Base-by-base conservation (phyloP, 345 rosid species). In the Sisymbrium altissimum region DNA sequence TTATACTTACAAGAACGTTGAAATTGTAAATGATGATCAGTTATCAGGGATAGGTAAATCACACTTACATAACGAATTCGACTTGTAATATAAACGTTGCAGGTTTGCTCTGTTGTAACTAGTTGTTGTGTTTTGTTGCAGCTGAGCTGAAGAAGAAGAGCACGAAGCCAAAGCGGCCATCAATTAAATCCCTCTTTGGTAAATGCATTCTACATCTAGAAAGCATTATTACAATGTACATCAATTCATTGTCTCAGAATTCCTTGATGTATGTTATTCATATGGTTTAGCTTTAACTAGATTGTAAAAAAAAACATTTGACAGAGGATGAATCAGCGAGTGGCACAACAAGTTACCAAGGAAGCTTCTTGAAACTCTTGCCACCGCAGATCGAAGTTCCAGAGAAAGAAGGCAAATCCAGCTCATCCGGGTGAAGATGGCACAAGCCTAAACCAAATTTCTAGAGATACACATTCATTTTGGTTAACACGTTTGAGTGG, bases 141-240 rank as follows among this genome's bases (percentile, higher is more conserved):
- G 98, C 89, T 70, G 97, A 91, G 67, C 64, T 94, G 79, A 91
- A 89, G 86, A 91, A 92, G 84, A 95, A 88, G 81, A 89, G 78
- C 80, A 79, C 88, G 29, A 95, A 89, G 81, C 88, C 89, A 0
- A 94, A 89, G 85, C 84, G 97, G 70, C 95, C 97, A 40, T 92
- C 98, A 49, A 86, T 95, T 79, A 95, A 92, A 84, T 83, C 99
- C 60, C 96, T 95, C 65, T 95, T 95, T 80, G 99, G 99, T 92
- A 85, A 82, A 84, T 54, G 13, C 76, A 63, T 43, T 39, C 54
- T 7, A 5, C 5, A 19, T 32, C 35, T 66, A 54, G 21, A 66
- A 13, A n/a, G 18, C 5, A 7, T 9, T 14, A n/a, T 8, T 5
- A 14, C 60, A 67, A 32, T 32, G 1, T 32, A 32, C 7, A 21